Percentiles rank a stretch among this genome's conserved stretches.
These are phyloP conservation scores for Chaetoceros tenuissimus DNA, from an alignment of 108 stramenopile species.

Conservation along the genomic window DNA sequence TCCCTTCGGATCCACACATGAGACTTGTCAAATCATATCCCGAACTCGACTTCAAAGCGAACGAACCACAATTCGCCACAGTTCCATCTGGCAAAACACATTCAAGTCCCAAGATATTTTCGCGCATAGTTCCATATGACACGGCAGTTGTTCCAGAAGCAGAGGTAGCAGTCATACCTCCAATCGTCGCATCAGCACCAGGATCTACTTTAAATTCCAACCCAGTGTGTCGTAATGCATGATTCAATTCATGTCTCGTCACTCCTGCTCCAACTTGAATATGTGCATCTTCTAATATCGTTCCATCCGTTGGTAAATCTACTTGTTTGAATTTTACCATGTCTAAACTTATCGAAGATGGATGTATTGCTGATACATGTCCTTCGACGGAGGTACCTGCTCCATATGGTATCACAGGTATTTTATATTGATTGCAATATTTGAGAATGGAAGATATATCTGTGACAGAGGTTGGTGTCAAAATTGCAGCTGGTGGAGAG, in stretches of 20 bases:
- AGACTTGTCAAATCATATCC: conserved; percentile 88
- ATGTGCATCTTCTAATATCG: conserved; percentile 35
- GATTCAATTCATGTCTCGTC: conserved; percentile 59
- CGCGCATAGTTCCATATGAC: conserved; percentile 92
- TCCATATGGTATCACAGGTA: conserved; percentile 91
- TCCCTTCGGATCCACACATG: conserved; percentile 79
- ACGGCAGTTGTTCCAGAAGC: conserved; percentile 93
- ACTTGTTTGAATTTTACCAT: conserved; percentile 40
- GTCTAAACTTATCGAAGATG: conserved; percentile 55
- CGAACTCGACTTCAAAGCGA: conserved; percentile 72
- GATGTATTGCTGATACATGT: conserved; percentile 54
- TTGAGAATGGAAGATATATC: conserved; percentile 60
- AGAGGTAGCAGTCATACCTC: conserved; percentile 74
- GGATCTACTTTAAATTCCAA: conserved; percentile 93
- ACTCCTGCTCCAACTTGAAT: conserved; percentile 68
- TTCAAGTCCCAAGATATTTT: conserved; percentile 78
- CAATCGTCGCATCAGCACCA: conserved; percentile 91
- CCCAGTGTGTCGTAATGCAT: conserved; percentile 67
- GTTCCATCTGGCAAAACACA: conserved; percentile 70
- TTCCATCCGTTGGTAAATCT: conserved; percentile 15
- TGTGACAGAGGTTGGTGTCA: conserved; percentile 56
- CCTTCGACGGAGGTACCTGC: conserved; percentile 92
- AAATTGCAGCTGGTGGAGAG: conserved; percentile 63
- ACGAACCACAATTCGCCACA: conserved; percentile 36
- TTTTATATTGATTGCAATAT: conserved; percentile 38